Conservation (phyloP, 2,329 filamentous ascomycete species). For the Diaporthe batatas region DNA sequence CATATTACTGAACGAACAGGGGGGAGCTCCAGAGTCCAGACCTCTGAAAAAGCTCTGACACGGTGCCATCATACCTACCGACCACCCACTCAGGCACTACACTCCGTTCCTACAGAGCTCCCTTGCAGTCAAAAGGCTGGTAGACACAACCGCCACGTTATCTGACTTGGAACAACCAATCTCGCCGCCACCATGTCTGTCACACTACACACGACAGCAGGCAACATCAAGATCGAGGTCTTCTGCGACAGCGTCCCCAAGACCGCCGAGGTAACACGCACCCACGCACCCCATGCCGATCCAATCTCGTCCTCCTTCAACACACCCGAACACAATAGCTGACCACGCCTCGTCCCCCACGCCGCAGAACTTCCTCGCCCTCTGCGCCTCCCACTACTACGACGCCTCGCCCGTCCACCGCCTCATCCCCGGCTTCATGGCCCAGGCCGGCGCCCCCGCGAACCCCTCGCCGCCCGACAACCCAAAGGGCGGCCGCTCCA, state of each 20-base stretch:
- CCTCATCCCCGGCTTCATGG: constrained; percentile 84
- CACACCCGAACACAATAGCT: neutral
- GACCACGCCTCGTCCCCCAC: neutral
- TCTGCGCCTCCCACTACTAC: constrained; percentile 85
- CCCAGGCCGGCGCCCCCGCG: constrained; percentile 78
- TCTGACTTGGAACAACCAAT: neutral
- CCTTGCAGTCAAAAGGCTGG: constrained; percentile 10
- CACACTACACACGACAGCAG: constrained; percentile 86
- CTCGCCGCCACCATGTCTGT: constrained; percentile 67
- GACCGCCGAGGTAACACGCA: constrained; percentile 78
- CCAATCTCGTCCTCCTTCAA: neutral
- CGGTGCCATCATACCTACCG: neutral
- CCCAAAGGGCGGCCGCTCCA: constrained; percentile 77
- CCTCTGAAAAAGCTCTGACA: constrained; percentile 21
- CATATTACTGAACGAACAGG: constrained; percentile 34
- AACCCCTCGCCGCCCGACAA: constrained; percentile 66
- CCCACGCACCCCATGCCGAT: neutral
- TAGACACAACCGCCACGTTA: neutral
- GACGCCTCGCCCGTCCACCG: constrained; percentile 82
- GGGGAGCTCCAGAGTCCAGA: constrained; percentile 18
- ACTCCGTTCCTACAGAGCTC: neutral
- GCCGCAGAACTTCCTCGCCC: constrained; percentile 85
- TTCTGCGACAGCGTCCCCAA: constrained; percentile 96
- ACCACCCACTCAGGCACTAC: neutral
- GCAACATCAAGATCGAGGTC: constrained; percentile 94